Evolutionary conservation across 2,329 filamentous ascomycete species (phyloP).

Genomic region (Erysiphe neolycopersici): DNA sequence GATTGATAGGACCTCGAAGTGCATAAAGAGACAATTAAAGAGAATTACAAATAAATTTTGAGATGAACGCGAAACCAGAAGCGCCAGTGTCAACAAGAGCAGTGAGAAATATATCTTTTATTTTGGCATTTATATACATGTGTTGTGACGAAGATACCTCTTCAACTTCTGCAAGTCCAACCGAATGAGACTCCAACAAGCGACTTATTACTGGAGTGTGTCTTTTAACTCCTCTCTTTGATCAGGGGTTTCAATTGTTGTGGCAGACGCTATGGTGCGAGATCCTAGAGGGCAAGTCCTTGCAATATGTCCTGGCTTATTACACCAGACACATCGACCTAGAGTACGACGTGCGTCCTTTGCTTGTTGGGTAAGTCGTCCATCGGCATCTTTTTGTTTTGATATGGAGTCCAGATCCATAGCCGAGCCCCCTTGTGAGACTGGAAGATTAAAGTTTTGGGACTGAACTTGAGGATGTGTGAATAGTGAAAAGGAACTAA

Average conservation of each 20-base stretch:
- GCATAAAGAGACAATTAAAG: no score
- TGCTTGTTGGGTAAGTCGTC: not conserved
- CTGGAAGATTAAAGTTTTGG: no score
- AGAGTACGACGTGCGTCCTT: not conserved
- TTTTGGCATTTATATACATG: not conserved
- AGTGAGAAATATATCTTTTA: not conserved
- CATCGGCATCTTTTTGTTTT: not conserved
- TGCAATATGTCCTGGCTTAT: not conserved
- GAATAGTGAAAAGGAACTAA: no score
- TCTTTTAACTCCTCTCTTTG: not conserved
- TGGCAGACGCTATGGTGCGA: not conserved
- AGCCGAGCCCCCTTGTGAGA: no score
- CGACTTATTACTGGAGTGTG: not conserved
- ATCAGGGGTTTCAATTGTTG: not conserved
- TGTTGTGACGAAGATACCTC: not conserved
- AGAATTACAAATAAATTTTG: no score
- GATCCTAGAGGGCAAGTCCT: not conserved
- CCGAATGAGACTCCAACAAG: not conserved
- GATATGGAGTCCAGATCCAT: no score
- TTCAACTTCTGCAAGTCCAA: not conserved
- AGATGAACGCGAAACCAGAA: not conserved
- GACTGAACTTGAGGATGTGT: no score
- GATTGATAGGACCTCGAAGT: no score
- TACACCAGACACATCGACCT: not conserved
- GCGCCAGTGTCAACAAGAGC: constrained; percentile 1